Evolutionary conservation across 2,329 filamentous ascomycete species (phyloP).

Genomic region (Fusarium chuoi): DNA sequence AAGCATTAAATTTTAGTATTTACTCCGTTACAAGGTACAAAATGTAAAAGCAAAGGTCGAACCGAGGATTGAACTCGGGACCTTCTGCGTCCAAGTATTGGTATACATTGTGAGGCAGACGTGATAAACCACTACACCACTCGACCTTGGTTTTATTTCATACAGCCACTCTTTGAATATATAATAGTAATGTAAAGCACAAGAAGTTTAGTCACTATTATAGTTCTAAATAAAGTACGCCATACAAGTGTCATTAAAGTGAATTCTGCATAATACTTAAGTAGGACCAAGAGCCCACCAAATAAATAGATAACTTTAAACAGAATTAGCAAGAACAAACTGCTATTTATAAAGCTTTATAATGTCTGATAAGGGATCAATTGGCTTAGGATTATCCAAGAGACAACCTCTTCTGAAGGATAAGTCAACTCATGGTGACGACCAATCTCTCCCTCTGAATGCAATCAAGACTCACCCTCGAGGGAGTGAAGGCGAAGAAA

Average conservation of each 20-base stretch:
- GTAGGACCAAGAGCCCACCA: not conserved
- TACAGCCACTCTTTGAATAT: fast-evolving
- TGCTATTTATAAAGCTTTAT: not conserved
- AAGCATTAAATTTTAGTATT: not conserved
- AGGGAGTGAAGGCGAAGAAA: conserved; percentile 19
- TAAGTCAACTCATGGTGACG: not conserved
- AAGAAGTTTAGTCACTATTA: too few relatives aligned
- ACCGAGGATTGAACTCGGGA: conserved; percentile 5
- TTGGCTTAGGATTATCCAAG: conserved; percentile 10
- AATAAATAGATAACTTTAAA: not conserved
- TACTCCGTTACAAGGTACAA: too few relatives aligned
- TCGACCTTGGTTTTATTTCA: not conserved
- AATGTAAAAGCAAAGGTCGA: not conserved
- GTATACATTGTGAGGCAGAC: not conserved
- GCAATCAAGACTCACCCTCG: conserved; percentile 27
- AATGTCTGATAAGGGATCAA: conserved; percentile 23
- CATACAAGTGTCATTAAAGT: conserved; percentile 4
- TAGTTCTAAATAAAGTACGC: not conserved
- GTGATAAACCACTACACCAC: conserved; percentile 19
- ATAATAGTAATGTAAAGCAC: fast-evolving
- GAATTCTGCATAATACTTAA: not conserved
- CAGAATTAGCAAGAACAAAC: not conserved
- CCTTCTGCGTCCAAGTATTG: not conserved
- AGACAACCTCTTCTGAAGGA: conserved; percentile 25
- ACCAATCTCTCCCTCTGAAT: conserved; percentile 15